These are phyloP conservation scores for Penstemon eatonii DNA, from an alignment of 257 asterid genomes.

Conservation along the genomic window DNA sequence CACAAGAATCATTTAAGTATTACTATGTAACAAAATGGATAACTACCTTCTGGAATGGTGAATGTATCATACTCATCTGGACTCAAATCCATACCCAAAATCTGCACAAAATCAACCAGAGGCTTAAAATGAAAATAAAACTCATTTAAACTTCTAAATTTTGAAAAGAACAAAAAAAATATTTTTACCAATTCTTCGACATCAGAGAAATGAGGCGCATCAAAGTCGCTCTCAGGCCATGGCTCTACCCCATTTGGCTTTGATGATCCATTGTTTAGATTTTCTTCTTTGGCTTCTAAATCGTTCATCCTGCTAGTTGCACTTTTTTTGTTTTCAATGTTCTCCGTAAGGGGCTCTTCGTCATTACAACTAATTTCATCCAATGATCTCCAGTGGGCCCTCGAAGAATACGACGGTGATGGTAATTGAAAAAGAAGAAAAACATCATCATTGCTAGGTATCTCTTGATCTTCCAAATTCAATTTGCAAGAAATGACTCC, in stretches of 20 bases:
- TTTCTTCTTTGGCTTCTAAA: constrained; percentile 21
- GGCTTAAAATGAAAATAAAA: constrained; percentile 20
- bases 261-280: constrained; percentile 32
- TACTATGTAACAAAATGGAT: constrained; percentile 15
- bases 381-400: constrained; percentile 34
- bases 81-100: constrained; percentile 78
- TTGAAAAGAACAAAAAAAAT: constrained; percentile 1
- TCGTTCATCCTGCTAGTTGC: constrained; percentile 28
- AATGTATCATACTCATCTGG: constrained; percentile 50
- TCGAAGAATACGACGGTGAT: constrained; percentile 39
- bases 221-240: constrained; percentile 53
- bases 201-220: constrained; percentile 70
- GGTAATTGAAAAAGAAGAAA: constrained; percentile 68
- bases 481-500: constrained; percentile 74
- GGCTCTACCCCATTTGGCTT: constrained; percentile 52
- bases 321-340: constrained; percentile 28
- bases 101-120: constrained; percentile 48
- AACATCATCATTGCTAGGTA: constrained; percentile 85
- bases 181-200: constrained; percentile 77
- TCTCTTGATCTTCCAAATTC: constrained; percentile 66
- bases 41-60: constrained; percentile 58
- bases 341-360: constrained; percentile 26
- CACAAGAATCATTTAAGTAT: constrained; percentile 15
- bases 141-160: constrained; percentile 17
- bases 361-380: no score